Percentiles rank a stretch among this genome's conserved stretches.
phyloP scores from a whole-genome alignment of 306 rosid species.

The Datisca glomerata region DNA sequence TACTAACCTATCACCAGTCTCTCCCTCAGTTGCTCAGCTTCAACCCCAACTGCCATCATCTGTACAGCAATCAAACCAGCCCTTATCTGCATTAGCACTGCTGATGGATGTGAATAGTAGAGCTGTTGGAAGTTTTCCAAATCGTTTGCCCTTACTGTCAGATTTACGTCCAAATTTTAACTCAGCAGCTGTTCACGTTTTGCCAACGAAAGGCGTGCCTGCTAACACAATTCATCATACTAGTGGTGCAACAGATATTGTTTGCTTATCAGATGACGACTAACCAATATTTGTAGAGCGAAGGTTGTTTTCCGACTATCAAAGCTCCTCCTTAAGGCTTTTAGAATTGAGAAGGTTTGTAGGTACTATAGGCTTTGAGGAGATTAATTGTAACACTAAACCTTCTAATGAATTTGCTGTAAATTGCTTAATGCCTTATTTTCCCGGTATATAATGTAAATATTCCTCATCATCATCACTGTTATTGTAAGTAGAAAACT shows the following conservation, averaged over 20 bases:
- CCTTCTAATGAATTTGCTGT: too few relatives aligned
- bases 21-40: slow-evolving; percentile 18
- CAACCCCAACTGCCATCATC: slow-evolving; percentile 18
- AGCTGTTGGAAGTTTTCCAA: slow-evolving; percentile 18
- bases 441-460: too few relatives aligned
- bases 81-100: slow-evolving; percentile 21
- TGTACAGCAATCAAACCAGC: slow-evolving; percentile 12
- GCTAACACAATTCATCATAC: slow-evolving; percentile 17
- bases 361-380: too few relatives aligned
- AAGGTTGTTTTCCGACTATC: slow-evolving; percentile 5
- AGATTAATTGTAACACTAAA: too few relatives aligned
- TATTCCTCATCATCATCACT: too few relatives aligned
- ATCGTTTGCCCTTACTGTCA: slow-evolving; percentile 9
- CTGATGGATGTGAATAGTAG: slow-evolving; percentile 17
- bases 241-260: slow-evolving; percentile 26
- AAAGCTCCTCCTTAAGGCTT: neutral
- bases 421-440: too few relatives aligned
- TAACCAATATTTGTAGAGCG: slow-evolving; percentile 17
- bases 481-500: too few relatives aligned
- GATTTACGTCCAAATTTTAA: slow-evolving; percentile 8
- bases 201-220: slow-evolving; percentile 4
- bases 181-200: slow-evolving; percentile 12
- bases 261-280: slow-evolving; percentile 79
- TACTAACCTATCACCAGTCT: slow-evolving; percentile 12
- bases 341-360: too few relatives aligned